phyloP scores from a whole-genome alignment of 768 basidiomycete species.

The Coprinopsis cinerea region DNA sequence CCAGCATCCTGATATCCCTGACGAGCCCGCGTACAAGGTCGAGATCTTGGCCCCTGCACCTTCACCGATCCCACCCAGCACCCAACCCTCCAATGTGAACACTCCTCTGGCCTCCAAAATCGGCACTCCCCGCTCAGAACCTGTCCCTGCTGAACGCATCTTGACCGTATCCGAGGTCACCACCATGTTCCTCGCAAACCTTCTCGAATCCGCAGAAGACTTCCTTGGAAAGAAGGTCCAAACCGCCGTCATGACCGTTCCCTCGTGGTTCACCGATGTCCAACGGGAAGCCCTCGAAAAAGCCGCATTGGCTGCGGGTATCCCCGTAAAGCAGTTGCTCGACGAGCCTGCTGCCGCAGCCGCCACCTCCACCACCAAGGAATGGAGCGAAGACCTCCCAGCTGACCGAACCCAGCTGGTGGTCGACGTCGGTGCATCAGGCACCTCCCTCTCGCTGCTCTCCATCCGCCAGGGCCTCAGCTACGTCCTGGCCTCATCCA shows the following conservation, averaged over 20 bases:
- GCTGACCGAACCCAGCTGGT: conserved; percentile 73
- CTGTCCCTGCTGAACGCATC: conserved; percentile 58
- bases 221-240: conserved; percentile 78
- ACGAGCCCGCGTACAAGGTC: conserved; percentile 81
- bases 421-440: conserved; percentile 77
- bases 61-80: conserved; percentile 45
- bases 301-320: conserved; percentile 75
- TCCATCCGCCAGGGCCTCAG: conserved; percentile 73
- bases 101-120: conserved; percentile 30
- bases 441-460: conserved; percentile 62
- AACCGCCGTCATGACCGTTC: conserved; percentile 81
- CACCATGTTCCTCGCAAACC: conserved; percentile 77
- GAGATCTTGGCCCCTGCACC: conserved; percentile 76
- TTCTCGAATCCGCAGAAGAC: conserved; percentile 83
- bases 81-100: conserved; percentile 11
- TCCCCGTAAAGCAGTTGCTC: conserved; percentile 79
- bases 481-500: conserved; percentile 51
- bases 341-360: conserved; percentile 82
- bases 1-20: conserved; percentile 64
- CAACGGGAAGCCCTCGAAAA: conserved; percentile 67
- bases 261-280: conserved; percentile 62
- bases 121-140: conserved; percentile 67
- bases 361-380: conserved; percentile 44
- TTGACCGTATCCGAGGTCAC: conserved; percentile 82
- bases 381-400: conserved; percentile 33